Percentiles rank a stretch among this genome's conserved stretches.
phyloP scores from a whole-genome alignment of 2,329 filamentous ascomycete species.

The Monosporascus sp. region DNA sequence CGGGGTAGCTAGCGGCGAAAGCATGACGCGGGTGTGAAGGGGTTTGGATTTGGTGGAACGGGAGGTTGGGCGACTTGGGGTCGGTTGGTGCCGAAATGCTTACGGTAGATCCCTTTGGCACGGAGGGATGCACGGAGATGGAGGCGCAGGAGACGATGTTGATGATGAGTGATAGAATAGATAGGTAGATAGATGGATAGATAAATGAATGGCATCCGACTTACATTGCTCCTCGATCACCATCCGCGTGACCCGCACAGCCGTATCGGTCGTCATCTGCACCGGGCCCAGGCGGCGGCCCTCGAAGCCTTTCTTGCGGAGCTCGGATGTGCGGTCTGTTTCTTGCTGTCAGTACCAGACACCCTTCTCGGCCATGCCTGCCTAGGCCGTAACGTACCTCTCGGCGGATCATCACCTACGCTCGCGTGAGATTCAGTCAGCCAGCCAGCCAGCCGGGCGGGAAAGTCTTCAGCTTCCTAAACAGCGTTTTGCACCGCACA shows the following conservation, averaged over 20 bases:
- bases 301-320: slow-evolving; percentile 87
- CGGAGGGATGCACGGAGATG: no score
- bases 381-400: slow-evolving; percentile 53
- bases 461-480: no score
- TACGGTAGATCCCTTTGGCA: no score
- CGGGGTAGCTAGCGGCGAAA: not conserved
- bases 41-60: no score
- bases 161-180: no score
- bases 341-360: no score
- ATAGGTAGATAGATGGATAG: not conserved
- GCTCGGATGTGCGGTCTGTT: slow-evolving; percentile 86
- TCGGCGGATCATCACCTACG: slow-evolving; percentile 83
- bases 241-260: slow-evolving; percentile 86
- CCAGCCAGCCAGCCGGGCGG: no score
- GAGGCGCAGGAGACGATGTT: no score
- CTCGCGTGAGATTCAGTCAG: not conserved
- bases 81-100: no score
- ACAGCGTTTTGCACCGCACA: not conserved
- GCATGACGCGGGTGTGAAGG: no score
- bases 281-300: slow-evolving; percentile 83
- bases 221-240: slow-evolving; percentile 79
- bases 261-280: slow-evolving; percentile 98
- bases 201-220: slow-evolving; percentile 18
- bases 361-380: no score
- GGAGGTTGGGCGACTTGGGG: no score